Evolutionary conservation across 2,329 filamentous ascomycete genomes (phyloP), one percentile per base, ranked within the genome.

Genomic region (Emmonsiellopsis sp.): DNA sequence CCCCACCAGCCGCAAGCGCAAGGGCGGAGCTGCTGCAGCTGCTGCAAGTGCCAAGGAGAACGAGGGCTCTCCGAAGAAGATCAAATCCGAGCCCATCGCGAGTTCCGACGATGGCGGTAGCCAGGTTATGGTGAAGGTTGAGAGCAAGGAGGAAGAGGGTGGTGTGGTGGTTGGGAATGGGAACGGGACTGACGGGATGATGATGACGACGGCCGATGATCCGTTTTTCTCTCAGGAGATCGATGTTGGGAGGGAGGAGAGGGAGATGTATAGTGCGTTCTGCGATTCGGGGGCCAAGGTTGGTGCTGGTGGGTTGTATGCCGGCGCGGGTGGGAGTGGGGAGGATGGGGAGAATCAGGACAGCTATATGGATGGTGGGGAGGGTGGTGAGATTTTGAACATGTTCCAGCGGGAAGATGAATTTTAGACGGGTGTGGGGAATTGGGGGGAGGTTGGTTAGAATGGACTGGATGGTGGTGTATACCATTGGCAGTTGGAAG

Each of bases 1-100:
- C 56, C 52, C 45, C 11, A 32, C 30, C 9, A 56, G 51, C 16
- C 46, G 32, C 30, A 61, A 60, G 54, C 58, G 56, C 50, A 62
- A 58, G 50, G 42, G 41, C 30, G 51, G 48, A 40, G 53, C 54
- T 7, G 50, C 43, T 9, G 42, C 52, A 10, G 48, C 37, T 20
- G 35, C 43, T 9, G 42, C 52, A 10, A 49, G 32, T 20, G 35
- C 35, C 11, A 47, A 32, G 2, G 42, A 7, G 2, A 55, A 56
- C 5, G 13, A 38, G 2, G 20, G 20, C 34, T 38, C 34, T 16
- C 10, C 11, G 7, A 60, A 60, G 31, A 58, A 57, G 45, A 26
- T 46, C 46, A 59, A 61, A 15, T 54, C 52, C 13, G 53, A 56
- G 31, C 48, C 50, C 30, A 42, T 55, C 34, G 35, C 48, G 16